phyloP scores from a whole-genome alignment of 2,329 filamentous ascomycete genomes.

The Drechslera avenae region DNA sequence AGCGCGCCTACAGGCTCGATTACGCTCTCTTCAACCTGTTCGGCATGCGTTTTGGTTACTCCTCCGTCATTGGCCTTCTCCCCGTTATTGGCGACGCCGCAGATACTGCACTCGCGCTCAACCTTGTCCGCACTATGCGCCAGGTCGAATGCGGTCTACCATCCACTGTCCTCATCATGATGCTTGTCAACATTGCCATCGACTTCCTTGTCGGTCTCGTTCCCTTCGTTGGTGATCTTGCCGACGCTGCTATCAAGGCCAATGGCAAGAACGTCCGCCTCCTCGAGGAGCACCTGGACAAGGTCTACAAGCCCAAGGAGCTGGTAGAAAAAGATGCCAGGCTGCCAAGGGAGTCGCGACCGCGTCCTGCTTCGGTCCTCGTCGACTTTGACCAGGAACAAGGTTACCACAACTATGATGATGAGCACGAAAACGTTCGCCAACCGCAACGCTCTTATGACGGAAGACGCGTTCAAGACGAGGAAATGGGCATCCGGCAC shows the following conservation, averaged over 20 bases:
- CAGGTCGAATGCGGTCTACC: conserved; percentile 79
- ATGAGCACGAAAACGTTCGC: conserved; percentile 35
- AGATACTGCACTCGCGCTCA: conserved; percentile 58
- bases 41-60: conserved; percentile 87
- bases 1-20: conserved; percentile 83
- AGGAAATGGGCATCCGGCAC: conserved; percentile 39
- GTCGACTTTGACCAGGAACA: conserved; percentile 53
- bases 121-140: conserved; percentile 74
- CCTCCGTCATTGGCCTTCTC: conserved; percentile 80
- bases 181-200: conserved; percentile 79
- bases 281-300: conserved; percentile 69
- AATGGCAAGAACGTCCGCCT: conserved; percentile 78
- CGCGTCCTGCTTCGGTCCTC: conserved; percentile 54
- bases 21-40: conserved; percentile 81
- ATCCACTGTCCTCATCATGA: conserved; percentile 63
- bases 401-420: conserved; percentile 31
- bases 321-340: conserved; percentile 25
- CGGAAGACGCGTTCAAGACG: conserved; percentile 33
- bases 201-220: conserved; percentile 77
- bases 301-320: conserved; percentile 63
- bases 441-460: conserved; percentile 38
- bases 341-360: conserved; percentile 30
- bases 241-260: conserved; percentile 73
- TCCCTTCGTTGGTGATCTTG: conserved; percentile 76
- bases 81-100: conserved; percentile 67